phyloP scores from a whole-genome alignment of 139 green algal genomes.

The Micractinium conductrix region DNA sequence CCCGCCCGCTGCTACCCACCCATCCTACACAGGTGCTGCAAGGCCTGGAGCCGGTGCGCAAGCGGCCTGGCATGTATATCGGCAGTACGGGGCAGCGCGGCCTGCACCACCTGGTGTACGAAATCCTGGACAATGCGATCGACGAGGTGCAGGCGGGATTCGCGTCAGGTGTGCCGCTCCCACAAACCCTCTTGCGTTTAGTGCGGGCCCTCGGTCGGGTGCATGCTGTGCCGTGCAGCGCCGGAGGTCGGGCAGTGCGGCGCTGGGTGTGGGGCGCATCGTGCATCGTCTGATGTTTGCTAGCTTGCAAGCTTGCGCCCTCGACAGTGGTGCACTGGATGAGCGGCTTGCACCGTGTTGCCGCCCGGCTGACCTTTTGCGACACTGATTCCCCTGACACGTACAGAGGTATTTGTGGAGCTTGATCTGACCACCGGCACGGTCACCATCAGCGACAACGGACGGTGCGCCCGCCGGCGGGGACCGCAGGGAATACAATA shows the following conservation, averaged over 20 bases:
- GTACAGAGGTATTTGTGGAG: constrained; percentile 60
- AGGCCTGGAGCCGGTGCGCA: constrained; percentile 97
- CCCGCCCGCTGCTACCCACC: no score
- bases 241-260: no score
- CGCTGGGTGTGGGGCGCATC: no score
- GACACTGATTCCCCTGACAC: no score
- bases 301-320: no score
- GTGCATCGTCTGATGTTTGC: no score
- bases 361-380: no score
- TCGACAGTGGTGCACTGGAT: no score
- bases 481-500: not conserved
- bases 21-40: constrained; percentile 84
- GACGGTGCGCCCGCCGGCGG: not conserved
- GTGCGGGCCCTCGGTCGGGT: not conserved
- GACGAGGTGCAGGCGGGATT: constrained; percentile 91
- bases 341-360: no score
- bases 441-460: constrained; percentile 54
- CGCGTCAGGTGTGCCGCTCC: constrained; percentile 51
- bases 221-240: not conserved
- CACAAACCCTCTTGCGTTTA: not conserved
- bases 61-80: constrained; percentile 99
- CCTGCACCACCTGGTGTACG: constrained; percentile 97
- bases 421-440: constrained; percentile 70
- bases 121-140: constrained; percentile 98
- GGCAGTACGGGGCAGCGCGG: constrained; percentile 91